phyloP scores from a whole-genome alignment of 2,329 filamentous ascomycete species.

The Exophiala aquamarina region DNA sequence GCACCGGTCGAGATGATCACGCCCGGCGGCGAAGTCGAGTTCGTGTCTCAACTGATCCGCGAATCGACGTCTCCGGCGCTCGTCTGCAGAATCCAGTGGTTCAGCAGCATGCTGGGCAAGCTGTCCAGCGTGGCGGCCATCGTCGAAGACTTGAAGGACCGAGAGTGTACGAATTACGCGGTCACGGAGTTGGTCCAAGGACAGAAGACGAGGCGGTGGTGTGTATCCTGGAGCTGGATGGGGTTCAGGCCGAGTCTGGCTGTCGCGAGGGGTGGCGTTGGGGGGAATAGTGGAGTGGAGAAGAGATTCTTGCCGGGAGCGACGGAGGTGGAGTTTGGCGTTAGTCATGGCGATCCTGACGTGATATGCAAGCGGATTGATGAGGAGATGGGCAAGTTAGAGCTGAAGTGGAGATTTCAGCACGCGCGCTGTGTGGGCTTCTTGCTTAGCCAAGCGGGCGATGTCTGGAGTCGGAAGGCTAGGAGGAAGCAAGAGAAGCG shows the following conservation, averaged over 20 bases:
- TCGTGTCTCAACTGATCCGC: constrained; percentile 68
- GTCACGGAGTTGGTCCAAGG: constrained; percentile 78
- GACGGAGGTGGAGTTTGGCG: constrained; percentile 50
- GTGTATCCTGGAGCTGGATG: constrained; percentile 81
- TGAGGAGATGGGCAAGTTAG: constrained; percentile 54
- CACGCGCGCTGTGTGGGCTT: constrained; percentile 53
- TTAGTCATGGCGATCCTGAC: neutral
- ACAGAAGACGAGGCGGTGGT: constrained; percentile 79
- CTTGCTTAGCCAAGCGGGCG: constrained; percentile 61
- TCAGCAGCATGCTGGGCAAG: constrained; percentile 87
- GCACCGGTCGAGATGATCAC: constrained; percentile 83
- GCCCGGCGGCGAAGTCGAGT: constrained; percentile 72
- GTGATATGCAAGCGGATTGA: constrained; percentile 41
- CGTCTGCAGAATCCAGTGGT: constrained; percentile 70
- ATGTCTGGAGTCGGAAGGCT: constrained; percentile 77
- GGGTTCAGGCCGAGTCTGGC: constrained; percentile 63
- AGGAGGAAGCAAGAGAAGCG: constrained; percentile 52
- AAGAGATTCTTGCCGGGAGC: constrained; percentile 55
- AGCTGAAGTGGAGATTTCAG: constrained; percentile 68
- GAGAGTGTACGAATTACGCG: constrained; percentile 72
- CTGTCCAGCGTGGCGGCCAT: constrained; percentile 63
- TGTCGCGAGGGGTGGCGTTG: constrained; percentile 35
- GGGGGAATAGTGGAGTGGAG: constrained; percentile 37
- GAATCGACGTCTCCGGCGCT: constrained; percentile 43
- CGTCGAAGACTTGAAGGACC: constrained; percentile 55